Percentiles rank a stretch among this genome's conserved stretches.
Conservation (phyloP, 257 asterid genomes). For the Fraxinus cuspidata region DNA sequence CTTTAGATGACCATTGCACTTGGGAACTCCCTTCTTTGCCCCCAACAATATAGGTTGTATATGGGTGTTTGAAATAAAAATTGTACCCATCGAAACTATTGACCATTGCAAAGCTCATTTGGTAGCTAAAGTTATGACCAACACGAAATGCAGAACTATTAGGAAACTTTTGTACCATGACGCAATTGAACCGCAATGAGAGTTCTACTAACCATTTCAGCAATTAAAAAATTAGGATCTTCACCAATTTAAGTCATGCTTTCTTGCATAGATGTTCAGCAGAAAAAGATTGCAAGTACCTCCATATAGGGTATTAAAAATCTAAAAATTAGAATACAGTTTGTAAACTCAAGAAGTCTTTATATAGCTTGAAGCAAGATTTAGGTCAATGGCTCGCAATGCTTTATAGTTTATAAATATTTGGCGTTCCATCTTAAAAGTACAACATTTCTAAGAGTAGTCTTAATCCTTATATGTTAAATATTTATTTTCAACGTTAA, state of each 20-base stretch:
- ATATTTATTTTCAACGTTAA: too few species aligned
- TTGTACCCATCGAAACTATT: background rate
- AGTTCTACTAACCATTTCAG: too few species aligned
- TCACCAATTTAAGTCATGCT: background rate
- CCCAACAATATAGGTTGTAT: background rate
- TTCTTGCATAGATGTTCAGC: too few species aligned
- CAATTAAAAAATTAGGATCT: too few species aligned
- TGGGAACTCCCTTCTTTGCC: background rate
- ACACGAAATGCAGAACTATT: background rate
- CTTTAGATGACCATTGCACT: background rate
- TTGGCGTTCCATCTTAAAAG: too few species aligned
- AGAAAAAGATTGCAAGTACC: too few species aligned
- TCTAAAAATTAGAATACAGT: background rate
- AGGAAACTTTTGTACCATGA: too few species aligned
- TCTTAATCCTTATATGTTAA: too few species aligned
- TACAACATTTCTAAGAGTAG: too few species aligned
- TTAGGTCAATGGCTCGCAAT: background rate
- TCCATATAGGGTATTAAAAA: background rate
- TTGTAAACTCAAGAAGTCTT: background rate
- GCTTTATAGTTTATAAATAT: too few species aligned
- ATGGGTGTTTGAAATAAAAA: background rate
- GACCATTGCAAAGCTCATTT: too few species aligned
- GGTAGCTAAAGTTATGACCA: background rate
- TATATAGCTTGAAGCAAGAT: background rate
- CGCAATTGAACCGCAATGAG: too few species aligned